Evolutionary conservation across 768 basidiomycete species (phyloP).

Genomic region (Phanerodontia chrysosporium): DNA sequence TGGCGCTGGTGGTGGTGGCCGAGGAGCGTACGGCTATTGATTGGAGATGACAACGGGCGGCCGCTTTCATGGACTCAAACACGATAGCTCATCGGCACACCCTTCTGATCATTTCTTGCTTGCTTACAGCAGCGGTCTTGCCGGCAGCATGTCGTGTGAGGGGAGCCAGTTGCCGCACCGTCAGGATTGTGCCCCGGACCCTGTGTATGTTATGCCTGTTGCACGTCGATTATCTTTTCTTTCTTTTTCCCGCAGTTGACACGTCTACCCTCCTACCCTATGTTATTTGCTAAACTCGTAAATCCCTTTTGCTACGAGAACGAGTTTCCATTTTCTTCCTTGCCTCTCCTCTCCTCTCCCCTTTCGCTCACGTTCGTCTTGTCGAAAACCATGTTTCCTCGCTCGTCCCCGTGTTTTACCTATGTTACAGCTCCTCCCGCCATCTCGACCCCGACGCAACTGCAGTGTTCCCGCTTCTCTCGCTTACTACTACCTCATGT

Average conservation of each 20-base stretch:
- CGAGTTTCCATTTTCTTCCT: neutral
- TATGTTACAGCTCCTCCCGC: neutral
- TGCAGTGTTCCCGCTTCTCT: neutral
- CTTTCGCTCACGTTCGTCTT: neutral
- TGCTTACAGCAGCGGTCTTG: neutral
- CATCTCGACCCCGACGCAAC: neutral
- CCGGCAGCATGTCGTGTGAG: neutral
- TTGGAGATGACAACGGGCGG: neutral
- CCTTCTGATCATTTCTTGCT: neutral
- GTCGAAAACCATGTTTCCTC: neutral
- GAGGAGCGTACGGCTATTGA: slow-evolving; percentile 40
- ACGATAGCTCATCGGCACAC: neutral
- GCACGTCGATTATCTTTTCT: neutral
- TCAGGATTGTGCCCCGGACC: neutral
- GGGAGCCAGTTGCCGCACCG: neutral
- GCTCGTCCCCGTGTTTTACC: neutral
- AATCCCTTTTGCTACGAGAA: neutral
- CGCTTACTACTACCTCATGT: neutral
- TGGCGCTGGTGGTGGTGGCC: slow-evolving; percentile 23
- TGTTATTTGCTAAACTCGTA: neutral
- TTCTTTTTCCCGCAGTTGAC: neutral
- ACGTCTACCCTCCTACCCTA: neutral
- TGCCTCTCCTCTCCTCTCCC: neutral
- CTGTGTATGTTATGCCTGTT: neutral
- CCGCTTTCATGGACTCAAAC: neutral